Percentiles rank a stretch among this genome's conserved stretches.
Evolutionary conservation across 2,329 filamentous ascomycete genomes (phyloP).

Genomic region (Paecilomyces fulvus): DNA sequence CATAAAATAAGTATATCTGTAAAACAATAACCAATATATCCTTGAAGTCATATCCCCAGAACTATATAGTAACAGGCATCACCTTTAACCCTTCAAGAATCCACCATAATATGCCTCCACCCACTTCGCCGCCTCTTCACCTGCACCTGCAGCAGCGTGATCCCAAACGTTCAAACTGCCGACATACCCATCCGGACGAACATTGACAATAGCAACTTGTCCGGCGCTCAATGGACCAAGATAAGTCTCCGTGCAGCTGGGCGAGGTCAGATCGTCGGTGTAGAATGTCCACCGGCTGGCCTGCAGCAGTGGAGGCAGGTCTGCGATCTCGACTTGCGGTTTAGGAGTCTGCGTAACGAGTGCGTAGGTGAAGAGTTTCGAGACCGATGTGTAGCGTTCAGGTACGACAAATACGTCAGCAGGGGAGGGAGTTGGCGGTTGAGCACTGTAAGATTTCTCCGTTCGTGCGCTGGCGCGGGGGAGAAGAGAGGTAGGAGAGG

Average conservation of each 20-base stretch:
- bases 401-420: conserved; percentile 60
- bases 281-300: conserved; percentile 65
- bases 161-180: conserved; percentile 49
- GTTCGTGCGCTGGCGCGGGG: conserved; percentile 52
- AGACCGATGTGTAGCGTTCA: conserved; percentile 60
- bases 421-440: conserved; percentile 49
- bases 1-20: too few species aligned
- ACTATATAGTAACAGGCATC: background rate
- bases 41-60: background rate
- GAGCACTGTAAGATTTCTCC: conserved; percentile 52
- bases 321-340: conserved; percentile 54
- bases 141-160: conserved; percentile 19
- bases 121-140: conserved; percentile 33
- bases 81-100: conserved; percentile 1
- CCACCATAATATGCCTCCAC: conserved; percentile 42
- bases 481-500: conserved; percentile 46
- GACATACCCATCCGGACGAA: conserved; percentile 67
- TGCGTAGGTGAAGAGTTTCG: conserved; percentile 60
- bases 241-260: conserved; percentile 59
- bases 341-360: conserved; percentile 60
- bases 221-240: conserved; percentile 49
- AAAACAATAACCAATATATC: too few species aligned
- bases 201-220: conserved; percentile 57
- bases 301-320: conserved; percentile 55
- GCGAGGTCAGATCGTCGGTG: conserved; percentile 54